Evolutionary conservation across 1,139 yeast species (phyloP), one percentile per base, ranked within the genome.

Genomic region (Schwanniomyces etchellsii): DNA sequence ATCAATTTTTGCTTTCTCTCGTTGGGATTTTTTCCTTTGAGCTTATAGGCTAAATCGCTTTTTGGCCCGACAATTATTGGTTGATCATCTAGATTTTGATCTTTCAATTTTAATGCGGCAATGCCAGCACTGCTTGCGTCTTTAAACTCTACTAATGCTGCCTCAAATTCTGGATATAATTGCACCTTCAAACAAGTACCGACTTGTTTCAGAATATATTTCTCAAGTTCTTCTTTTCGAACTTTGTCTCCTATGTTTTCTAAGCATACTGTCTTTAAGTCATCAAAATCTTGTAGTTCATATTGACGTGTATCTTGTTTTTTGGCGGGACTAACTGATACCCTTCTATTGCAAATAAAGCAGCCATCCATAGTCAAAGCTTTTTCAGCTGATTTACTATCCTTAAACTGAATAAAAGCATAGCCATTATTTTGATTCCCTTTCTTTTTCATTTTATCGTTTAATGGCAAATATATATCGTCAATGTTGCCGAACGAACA

Each of bases 141-240:
- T 15, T 47, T 53, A 43, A 74, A 78, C 40, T 75, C 75, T 2
- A 82, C 63, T 11, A 75, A 45, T 0, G 82, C 85, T 2, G 72
- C 73, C 3, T 55, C 51, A n/a, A 52, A 45, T 20, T 64, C 70
- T 0, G 82, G 72, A 26, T 64, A 65, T 14, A 78, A 48, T 12
- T 66, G 58, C 0, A 80, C 52, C 14, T 61, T 61, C 1, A 47
- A 37, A 0, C 74, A 57, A 1, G 59, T 49, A 0, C 74, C 74
- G 17, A 62, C 51, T 6, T 42, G 38, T 1, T 52, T 51, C 4
- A 42, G 42, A 5, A 75, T 43, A 26, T 60, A 49, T 2, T 46
- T 33, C 26, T 46, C 41, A 1, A 78, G 42, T 35, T 71, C 77
- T 2, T 57, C 57, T 4, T 59, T 52, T 3, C 64, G 66, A 3